These are phyloP conservation scores for Podospora conica DNA, from an alignment of 495 filamentous ascomycete species.

Conservation along the genomic window DNA sequence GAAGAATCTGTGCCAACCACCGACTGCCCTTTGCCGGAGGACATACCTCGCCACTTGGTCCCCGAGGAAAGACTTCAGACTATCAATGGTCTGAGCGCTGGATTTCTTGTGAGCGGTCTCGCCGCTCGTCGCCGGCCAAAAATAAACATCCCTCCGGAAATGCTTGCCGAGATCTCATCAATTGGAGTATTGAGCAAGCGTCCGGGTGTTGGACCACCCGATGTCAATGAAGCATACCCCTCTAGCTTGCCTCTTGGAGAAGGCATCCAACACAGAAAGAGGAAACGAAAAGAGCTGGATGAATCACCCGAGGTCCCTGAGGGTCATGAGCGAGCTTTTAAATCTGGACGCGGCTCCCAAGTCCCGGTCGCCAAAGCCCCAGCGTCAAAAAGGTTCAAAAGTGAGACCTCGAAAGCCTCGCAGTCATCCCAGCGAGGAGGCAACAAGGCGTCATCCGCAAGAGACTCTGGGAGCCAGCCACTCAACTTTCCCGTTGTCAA, in stretches of 20 bases:
- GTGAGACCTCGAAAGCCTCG: neutral
- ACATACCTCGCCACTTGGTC: neutral
- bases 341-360: neutral
- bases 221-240: neutral
- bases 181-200: slow-evolving; percentile 7
- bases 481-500: slow-evolving; percentile 75
- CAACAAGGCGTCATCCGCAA: slow-evolving; percentile 14
- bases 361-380: neutral
- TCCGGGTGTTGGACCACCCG: neutral
- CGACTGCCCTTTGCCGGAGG: neutral
- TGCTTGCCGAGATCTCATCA: slow-evolving; percentile 6
- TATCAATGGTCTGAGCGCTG: slow-evolving; percentile 13
- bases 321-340: neutral
- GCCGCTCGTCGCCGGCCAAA: slow-evolving; percentile 15
- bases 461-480: slow-evolving; percentile 26
- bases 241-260: neutral
- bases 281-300: neutral
- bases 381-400: neutral
- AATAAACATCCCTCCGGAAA: slow-evolving; percentile 10
- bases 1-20: neutral
- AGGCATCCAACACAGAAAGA: neutral
- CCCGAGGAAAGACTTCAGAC: neutral
- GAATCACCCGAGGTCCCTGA: neutral
- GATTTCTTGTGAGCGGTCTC: slow-evolving; percentile 22
- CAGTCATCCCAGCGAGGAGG: slow-evolving; percentile 16